Percentiles rank a stretch among this genome's conserved stretches.
Evolutionary conservation across 495 filamentous ascomycete species (phyloP).

Genomic region (Xylaria palmicola): DNA sequence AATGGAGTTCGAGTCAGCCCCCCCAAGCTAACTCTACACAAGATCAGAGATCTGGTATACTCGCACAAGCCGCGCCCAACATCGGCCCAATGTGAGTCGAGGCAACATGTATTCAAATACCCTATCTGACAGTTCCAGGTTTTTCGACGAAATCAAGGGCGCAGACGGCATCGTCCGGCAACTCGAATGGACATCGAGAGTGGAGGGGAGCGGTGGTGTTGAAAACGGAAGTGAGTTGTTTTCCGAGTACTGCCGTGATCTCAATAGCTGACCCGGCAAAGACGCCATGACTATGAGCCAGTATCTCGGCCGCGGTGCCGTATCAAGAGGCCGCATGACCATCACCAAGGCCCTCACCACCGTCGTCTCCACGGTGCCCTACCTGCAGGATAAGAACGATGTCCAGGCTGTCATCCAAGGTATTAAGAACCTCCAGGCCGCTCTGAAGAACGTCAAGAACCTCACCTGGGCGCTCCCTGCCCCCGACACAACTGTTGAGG

Average conservation of each 20-base stretch:
- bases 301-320: conserved; percentile 63
- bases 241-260: neutral
- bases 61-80: conserved; percentile 69
- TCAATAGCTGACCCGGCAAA: conserved; percentile 23
- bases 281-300: conserved; percentile 61
- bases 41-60: conserved; percentile 56
- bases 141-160: conserved; percentile 59
- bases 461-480: conserved; percentile 51
- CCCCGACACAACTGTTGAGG: conserved; percentile 44
- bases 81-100: conserved; percentile 56
- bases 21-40: conserved; percentile 17
- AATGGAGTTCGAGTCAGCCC: neutral
- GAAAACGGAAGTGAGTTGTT: conserved; percentile 35
- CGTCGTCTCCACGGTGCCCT: conserved; percentile 53
- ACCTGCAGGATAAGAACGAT: conserved; percentile 54
- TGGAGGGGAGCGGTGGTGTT: conserved; percentile 51
- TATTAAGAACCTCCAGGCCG: conserved; percentile 58
- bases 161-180: conserved; percentile 64
- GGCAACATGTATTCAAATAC: neutral
- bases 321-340: conserved; percentile 60
- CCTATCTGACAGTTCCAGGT: conserved; percentile 22
- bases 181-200: conserved; percentile 64
- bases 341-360: conserved; percentile 59
- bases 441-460: conserved; percentile 49
- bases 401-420: conserved; percentile 49